phyloP scores from a whole-genome alignment of 495 filamentous ascomycete species.

The Penicillium ucsense region DNA sequence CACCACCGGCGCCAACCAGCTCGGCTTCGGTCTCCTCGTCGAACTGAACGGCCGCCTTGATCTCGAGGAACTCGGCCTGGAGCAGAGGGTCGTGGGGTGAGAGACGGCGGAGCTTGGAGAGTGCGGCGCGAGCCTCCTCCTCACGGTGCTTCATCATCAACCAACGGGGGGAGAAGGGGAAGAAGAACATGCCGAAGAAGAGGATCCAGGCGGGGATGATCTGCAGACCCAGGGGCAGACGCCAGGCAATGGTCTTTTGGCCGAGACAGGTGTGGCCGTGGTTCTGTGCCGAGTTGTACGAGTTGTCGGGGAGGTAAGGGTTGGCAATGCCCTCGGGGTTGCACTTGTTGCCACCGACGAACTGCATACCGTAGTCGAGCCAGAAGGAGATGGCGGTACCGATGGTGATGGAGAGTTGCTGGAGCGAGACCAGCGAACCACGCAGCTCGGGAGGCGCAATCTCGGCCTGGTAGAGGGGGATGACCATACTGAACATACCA shows the following conservation, averaged over 20 bases:
- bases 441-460: constrained; percentile 67
- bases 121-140: constrained; percentile 56
- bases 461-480: constrained; percentile 63
- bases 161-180: constrained; percentile 71
- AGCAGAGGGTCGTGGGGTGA: constrained; percentile 53
- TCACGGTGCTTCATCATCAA: constrained; percentile 68
- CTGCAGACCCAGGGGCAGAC: constrained; percentile 35
- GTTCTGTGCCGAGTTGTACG: constrained; percentile 34
- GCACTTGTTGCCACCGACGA: constrained; percentile 49
- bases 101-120: constrained; percentile 56
- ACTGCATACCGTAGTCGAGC: constrained; percentile 62
- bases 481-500: constrained; percentile 49
- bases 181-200: constrained; percentile 63
- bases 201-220: constrained; percentile 55
- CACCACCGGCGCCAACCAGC: constrained; percentile 39
- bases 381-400: constrained; percentile 58
- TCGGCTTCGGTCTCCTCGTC: constrained; percentile 53
- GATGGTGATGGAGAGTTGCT: constrained; percentile 78
- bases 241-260: constrained; percentile 33
- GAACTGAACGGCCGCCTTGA: constrained; percentile 48
- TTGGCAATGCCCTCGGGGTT: constrained; percentile 35
- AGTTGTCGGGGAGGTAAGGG: constrained; percentile 17
- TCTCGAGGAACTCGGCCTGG: constrained; percentile 56
- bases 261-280: constrained; percentile 56
- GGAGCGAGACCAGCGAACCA: constrained; percentile 61